phyloP scores from a whole-genome alignment of 139 green algal genomes.

The Picochlorum costavermella region DNA sequence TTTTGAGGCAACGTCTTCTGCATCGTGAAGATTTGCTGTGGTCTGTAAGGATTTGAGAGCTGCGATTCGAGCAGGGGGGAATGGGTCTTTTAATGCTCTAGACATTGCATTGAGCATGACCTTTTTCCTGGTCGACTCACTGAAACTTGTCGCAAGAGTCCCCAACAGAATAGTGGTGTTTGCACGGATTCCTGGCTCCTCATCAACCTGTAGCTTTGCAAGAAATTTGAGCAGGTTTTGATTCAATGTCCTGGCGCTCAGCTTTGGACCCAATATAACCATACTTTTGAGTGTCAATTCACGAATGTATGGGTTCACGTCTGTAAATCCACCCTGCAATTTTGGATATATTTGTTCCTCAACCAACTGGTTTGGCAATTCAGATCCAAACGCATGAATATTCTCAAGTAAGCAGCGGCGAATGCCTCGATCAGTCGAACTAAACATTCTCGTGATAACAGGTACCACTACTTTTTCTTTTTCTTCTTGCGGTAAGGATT shows the following conservation, averaged over 20 bases:
- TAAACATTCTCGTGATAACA: conserved; percentile 78
- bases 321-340: conserved; percentile 66
- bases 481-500: conserved; percentile 57
- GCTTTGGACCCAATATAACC: conserved; percentile 79
- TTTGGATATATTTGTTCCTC: conserved; percentile 71
- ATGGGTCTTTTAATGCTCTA: conserved; percentile 78
- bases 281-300: conserved; percentile 96
- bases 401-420: conserved; percentile 80
- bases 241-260: conserved; percentile 77
- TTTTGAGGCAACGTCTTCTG: conserved; percentile 66
- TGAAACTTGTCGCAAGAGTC: conserved; percentile 80
- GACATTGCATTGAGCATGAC: conserved; percentile 96
- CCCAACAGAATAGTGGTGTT: conserved; percentile 98
- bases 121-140: conserved; percentile 62
- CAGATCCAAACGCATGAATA: conserved; percentile 59
- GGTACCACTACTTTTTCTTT: conserved; percentile 76
- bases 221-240: conserved; percentile 89
- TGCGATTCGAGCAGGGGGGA: conserved; percentile 68
- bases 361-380: conserved; percentile 21
- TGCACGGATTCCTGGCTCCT: conserved; percentile 90
- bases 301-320: conserved; percentile 83
- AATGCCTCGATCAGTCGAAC: conserved; percentile 74
- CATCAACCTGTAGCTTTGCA: conserved; percentile 90
- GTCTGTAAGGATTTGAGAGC: conserved; percentile 64
- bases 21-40: conserved; percentile 55